A percentile compares a stretch with the other conserved stretches of the same genome.
Conservation (phyloP, 495 filamentous ascomycete genomes). For the Penicillium desertorum region DNA sequence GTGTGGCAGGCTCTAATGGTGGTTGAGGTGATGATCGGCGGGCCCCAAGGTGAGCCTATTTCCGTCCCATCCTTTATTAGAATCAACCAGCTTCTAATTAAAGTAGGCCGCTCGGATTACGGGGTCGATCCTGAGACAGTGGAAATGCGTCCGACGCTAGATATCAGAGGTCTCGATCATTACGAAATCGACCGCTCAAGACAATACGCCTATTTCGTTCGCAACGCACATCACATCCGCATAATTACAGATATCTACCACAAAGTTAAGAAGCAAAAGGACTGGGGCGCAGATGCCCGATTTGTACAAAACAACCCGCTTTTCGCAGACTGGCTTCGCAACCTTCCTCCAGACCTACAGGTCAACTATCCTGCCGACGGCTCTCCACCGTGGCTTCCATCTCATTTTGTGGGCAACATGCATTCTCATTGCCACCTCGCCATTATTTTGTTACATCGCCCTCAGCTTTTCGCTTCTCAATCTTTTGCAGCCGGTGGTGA, state of each 20-base stretch:
- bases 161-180: conserved; percentile 66
- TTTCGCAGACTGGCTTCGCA: conserved; percentile 71
- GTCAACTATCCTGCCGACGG: conserved; percentile 76
- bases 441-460: conserved; percentile 84
- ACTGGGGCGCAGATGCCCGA: conserved; percentile 86
- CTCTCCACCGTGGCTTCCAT: conserved; percentile 80
- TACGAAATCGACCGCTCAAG: conserved; percentile 75
- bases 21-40: conserved; percentile 90
- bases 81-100: conserved; percentile 2
- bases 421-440: conserved; percentile 90
- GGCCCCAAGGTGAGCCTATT: conserved; percentile 73
- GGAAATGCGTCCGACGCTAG: conserved; percentile 67
- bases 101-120: conserved; percentile 76
- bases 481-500: conserved; percentile 68
- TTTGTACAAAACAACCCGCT: conserved; percentile 75
- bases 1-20: conserved; percentile 91
- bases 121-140: conserved; percentile 73
- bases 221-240: conserved; percentile 74
- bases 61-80: conserved; percentile 1
- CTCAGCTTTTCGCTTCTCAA: conserved; percentile 76
- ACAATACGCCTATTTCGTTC: conserved; percentile 78
- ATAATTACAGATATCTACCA: conserved; percentile 72
- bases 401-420: conserved; percentile 88
- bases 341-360: conserved; percentile 76
- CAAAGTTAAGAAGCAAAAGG: conserved; percentile 77